Evolutionary conservation across 169 alveolate species (phyloP), one percentile per base, ranked within the genome.

Genomic region (Plasmodium berghei): DNA sequence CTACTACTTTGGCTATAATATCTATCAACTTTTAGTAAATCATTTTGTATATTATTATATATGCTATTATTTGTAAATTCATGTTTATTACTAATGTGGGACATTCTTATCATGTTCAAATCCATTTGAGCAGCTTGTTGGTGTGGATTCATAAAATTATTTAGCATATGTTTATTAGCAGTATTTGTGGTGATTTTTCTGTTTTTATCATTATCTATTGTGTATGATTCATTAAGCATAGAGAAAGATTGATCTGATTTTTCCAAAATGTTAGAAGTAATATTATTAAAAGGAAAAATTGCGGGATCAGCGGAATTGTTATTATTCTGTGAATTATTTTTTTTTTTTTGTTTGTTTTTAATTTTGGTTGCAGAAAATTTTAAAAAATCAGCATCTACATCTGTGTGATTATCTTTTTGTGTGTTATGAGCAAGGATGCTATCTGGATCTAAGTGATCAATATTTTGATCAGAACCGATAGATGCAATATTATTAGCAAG

Each of bases 1-100:
- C 89, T 77, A 58, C 89, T 77, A n/a, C 42, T 64, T 49, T 77
- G 72, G 18, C 64, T 59, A 18, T 73, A 58, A 2, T 14, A 1
- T 16, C 28, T 59, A 59, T 49, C 69, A 18, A 48, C 18, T 40
- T 75, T 75, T n/a, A 75, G 52, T 10, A 75, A 24, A 63, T 75
- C 89, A 22, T 24, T 75, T 16, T 46, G 55, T 1, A 1, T 28
- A 1, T 28, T 40, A 40, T 73, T 62, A 48, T 73, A 20, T 20
- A 2, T 45, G 16, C 28, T 1, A 55, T 59, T 40, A 24, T 2
- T 45, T 4, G 4, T 16, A 14, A 75, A 45, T 10, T 59, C 48
- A 2, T 34, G 54, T 42, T 73, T 73, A 46, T 56, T 56, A 48
- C 59, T 55, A 28, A 28, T 28, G 5, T 28, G 40, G 1, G 2